Evolutionary conservation across 352 stramenopile genomes (phyloP), one percentile per base, ranked within the genome.

Genomic region (Peronospora farinosa): DNA sequence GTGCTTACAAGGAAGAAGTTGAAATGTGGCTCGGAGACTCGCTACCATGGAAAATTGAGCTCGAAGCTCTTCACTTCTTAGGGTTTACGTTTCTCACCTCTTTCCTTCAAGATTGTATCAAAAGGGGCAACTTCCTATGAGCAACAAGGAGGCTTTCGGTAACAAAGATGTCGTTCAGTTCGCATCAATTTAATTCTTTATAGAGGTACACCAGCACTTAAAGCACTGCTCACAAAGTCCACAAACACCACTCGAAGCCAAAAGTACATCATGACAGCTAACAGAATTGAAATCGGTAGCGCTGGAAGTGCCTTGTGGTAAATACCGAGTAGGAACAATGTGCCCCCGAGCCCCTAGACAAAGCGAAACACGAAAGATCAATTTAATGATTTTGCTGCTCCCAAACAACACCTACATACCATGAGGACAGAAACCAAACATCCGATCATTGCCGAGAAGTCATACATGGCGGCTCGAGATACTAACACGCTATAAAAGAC

Each of bases 401-500:
- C 5, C 27, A 28, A 37, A 16, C n/a, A 47, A 15, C 15, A 4
- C 12, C 17, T 13, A 19, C 69, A 33, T 60, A 94, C 82, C 47
- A 99, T 84, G 52, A 99, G 85, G n/a, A 96, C 81, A 31, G 81
- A 72, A 10, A 98, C 63, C 38, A 98, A 83, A 56, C 92, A 98
- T 5, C 84, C 82, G 15, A 95, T 74, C 78, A 98, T 98, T 13
- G 94, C 84, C 12, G 90, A 89, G 57, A 98, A 98, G 42, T 97
- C 95, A 53, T 95, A 97, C 52, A 97, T 87, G 15, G 94, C 94
- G 17, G 97, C 96, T 31, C 97, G 95, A 30, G 93, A 96, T 21
- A 99, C 95, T 25, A 99, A 72, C 3, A 99, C 87, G 40, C 85
- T 97, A 70, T 99, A 99, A 62, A 99, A 99, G 21, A 99, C 96